phyloP scores from a whole-genome alignment of 1,284 basidiomycete species.

The Vanrija humicola region DNA sequence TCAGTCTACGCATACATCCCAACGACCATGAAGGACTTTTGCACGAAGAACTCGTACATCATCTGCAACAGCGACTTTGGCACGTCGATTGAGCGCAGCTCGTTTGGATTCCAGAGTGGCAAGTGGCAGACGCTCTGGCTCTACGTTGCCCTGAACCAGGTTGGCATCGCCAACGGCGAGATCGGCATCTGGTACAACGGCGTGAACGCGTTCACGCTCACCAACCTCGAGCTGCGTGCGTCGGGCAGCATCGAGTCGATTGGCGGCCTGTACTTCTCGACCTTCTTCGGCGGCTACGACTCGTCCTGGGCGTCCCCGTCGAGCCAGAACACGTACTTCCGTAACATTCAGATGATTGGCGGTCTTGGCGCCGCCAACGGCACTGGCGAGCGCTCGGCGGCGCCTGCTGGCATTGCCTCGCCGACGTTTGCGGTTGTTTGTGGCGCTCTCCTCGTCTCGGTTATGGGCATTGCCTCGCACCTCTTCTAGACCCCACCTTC shows the following conservation, averaged over 20 bases:
- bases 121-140: slow-evolving; percentile 46
- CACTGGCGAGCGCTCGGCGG: slow-evolving; percentile 9
- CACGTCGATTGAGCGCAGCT: slow-evolving; percentile 45
- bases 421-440: not conserved
- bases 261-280: slow-evolving; percentile 47
- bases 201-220: slow-evolving; percentile 36
- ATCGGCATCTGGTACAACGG: slow-evolving; percentile 47
- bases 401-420: not conserved
- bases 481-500: too few relatives aligned
- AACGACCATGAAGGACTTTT: slow-evolving; percentile 30
- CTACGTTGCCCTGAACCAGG: slow-evolving; percentile 44
- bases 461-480: too few relatives aligned
- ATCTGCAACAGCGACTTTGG: slow-evolving; percentile 49
- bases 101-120: slow-evolving; percentile 41
- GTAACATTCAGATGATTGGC: slow-evolving; percentile 40
- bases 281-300: slow-evolving; percentile 50
- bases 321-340: slow-evolving; percentile 43
- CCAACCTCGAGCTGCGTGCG: slow-evolving; percentile 42
- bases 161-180: slow-evolving; percentile 38
- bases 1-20: slow-evolving; percentile 50
- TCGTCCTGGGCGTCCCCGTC: slow-evolving; percentile 42
- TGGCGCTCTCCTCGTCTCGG: too few relatives aligned
- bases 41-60: slow-evolving; percentile 26
- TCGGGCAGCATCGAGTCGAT: slow-evolving; percentile 28
- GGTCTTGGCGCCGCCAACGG: slow-evolving; percentile 31